A percentile compares a stretch with the other conserved stretches of the same genome.
phyloP scores from a whole-genome alignment of 1,284 basidiomycete species.

The Trametes pubescens region DNA sequence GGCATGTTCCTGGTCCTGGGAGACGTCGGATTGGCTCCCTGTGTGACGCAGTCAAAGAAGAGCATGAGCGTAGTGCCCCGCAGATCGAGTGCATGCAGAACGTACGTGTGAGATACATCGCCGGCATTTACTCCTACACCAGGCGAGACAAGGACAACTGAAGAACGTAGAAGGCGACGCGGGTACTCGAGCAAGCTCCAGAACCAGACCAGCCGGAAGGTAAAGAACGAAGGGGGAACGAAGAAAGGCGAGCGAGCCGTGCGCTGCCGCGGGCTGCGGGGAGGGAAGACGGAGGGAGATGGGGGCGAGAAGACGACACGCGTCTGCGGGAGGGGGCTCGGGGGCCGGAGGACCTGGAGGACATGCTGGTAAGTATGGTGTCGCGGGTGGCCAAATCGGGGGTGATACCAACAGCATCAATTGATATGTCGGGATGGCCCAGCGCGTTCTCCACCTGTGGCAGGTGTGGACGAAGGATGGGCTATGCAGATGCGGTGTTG shows the following conservation, averaged over 20 bases:
- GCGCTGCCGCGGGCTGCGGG: slow-evolving; percentile 28
- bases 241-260: slow-evolving; percentile 20
- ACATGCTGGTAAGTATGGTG: slow-evolving; percentile 12
- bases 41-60: too few species aligned
- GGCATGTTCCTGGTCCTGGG: slow-evolving; percentile 19
- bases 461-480: slow-evolving; percentile 8
- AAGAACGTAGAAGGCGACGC: slow-evolving; percentile 12
- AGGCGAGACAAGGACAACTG: slow-evolving; percentile 3
- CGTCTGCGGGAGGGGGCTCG: slow-evolving; percentile 12
- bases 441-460: slow-evolving; percentile 12
- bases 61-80: neutral
- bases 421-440: slow-evolving; percentile 17
- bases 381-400: slow-evolving; percentile 2
- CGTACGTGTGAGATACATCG: slow-evolving; percentile 14
- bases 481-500: slow-evolving; percentile 10
- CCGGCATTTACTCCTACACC: slow-evolving; percentile 2
- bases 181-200: slow-evolving; percentile 31
- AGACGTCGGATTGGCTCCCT: neutral
- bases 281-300: slow-evolving; percentile 15
- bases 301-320: slow-evolving; percentile 18
- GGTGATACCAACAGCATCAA: slow-evolving; percentile 22
- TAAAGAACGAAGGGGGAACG: slow-evolving; percentile 7
- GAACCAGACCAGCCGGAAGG: slow-evolving; percentile 34
- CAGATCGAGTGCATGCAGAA: neutral
- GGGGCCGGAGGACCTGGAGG: slow-evolving; percentile 5